Base-by-base conservation (phyloP, 2,329 filamentous ascomycete genomes). In the Pseudogymnoascus sp. region DNA sequence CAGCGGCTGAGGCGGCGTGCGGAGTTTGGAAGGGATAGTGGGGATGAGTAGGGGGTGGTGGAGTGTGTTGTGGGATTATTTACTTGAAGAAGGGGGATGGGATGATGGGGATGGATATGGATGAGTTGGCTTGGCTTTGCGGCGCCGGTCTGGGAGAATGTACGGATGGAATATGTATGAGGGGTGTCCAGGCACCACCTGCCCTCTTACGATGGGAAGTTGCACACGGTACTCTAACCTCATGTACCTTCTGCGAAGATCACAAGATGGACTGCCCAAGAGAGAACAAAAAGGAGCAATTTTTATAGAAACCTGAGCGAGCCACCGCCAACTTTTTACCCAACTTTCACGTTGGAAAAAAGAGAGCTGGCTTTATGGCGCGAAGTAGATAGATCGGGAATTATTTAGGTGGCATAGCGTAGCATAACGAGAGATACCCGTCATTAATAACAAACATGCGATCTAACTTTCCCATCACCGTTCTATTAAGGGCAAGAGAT, bases 1-100 rank as follows among this genome's bases (percentile, higher is more conserved):
- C 85, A 90, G 68, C 89, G 88, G 65, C 81, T 93, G 67, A 87
- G 88, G 53, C 84, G 89, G 65, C 90, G 90, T 68, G 80, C 90
- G 46, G 89, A 93, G 72, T 80, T 68, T 21, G 62, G 65, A 14
- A 34, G 65, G 63, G 40, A 59, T 16, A 61, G 25, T 4, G 25
- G 38, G 16, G 62, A 46, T 2, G 60, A 61, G 36, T 28, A 31
- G 16, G 12, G n/a, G 14, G 3, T 8, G 21, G 3, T 25, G 43
- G 23, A 12, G 23, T 23, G 42, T 25, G 2, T 1, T 25, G 12
- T n/a, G 42, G 21, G 4, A 31, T 25, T 25, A 1, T 25, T 46
- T 25, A 46, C 5, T 46, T 25, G 21, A n/a, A n/a, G n/a, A n/a
- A 46, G 6, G 21, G 7, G 16, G 25, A 25, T 1, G 21, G 12